These are phyloP conservation scores for Eucalyptus urophylla DNA, from an alignment of 345 rosid species.

Conservation along the genomic window DNA sequence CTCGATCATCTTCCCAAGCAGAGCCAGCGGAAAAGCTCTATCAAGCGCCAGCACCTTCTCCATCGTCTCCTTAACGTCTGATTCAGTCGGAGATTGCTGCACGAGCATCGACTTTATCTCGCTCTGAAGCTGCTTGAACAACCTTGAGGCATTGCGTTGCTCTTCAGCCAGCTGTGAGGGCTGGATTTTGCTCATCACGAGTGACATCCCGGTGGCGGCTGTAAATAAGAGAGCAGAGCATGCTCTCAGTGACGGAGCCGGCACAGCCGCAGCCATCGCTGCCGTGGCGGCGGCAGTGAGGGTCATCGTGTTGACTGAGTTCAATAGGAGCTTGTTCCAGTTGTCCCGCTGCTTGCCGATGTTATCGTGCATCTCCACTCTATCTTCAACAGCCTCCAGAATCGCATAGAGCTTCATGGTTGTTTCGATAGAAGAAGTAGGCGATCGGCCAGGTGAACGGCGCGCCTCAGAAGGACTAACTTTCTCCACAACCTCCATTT, in stretches of 20 bases:
- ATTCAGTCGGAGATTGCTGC: neutral
- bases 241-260: neutral
- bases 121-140: slow-evolving; percentile 12
- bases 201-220: slow-evolving; percentile 17
- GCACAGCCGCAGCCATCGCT: neutral
- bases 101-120: slow-evolving; percentile 4
- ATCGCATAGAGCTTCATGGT: slow-evolving; percentile 18
- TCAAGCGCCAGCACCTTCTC: slow-evolving; percentile 17
- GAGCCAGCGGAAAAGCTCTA: slow-evolving; percentile 23
- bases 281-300: slow-evolving; percentile 32
- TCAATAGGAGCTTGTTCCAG: slow-evolving; percentile 54
- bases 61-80: slow-evolving; percentile 5
- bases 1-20: slow-evolving; percentile 21
- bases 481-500: neutral
- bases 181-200: slow-evolving; percentile 23
- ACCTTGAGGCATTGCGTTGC: slow-evolving; percentile 16
- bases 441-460: neutral
- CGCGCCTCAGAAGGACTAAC: neutral
- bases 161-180: slow-evolving; percentile 34
- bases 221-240: slow-evolving; percentile 9
- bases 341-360: slow-evolving; percentile 50
- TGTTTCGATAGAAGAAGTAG: neutral
- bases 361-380: slow-evolving; percentile 65
- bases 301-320: slow-evolving; percentile 55
- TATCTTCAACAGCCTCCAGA: slow-evolving; percentile 44